Base-by-base conservation (phyloP, 2,329 filamentous ascomycete genomes). In the Juglanconis sp. region DNA sequence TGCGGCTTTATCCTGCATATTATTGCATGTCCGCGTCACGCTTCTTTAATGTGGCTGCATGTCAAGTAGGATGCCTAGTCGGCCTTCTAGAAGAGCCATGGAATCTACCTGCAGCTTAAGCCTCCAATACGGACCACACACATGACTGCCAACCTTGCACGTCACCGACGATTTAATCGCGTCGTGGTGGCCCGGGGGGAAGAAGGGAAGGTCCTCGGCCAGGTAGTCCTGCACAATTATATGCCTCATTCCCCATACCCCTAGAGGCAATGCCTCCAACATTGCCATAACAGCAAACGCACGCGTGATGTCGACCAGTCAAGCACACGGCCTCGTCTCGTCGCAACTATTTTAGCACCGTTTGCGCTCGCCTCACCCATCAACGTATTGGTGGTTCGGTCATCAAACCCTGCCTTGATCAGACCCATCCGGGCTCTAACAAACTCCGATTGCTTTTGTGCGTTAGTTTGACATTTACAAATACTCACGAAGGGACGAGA, bases 71-170 rank as follows among this genome's bases (percentile, higher is more conserved):
- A 38, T 58, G 54, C 42, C 58, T 60, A 42, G 32, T 35, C 55
- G n/a, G 15, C 3, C 40, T 63, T 59, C 56, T 58, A 59, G 61
- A 56, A 60, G 60, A 49, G 38, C 38, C 31, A 30, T 24, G 38
- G 54, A 53, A n/a, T 54, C 47, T 52, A 61, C 46, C 54, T 57
- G 53, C 61, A 48, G 58, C 30, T 55, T 58, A 49, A 61, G 54
- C 57, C 57, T 55, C 55, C 52, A 24, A 38, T 30, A 40, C 44
- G 38, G 32, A 15, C 47, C 47, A 17, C 42, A 54, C 55, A 44
- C 47, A 49, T 56, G 53, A 38, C 30, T 51, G 34, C 44, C 47
- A 42, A 40, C 44, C 34, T 48, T 53, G 53, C 54, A 40, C 51
- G 35, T 42, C 44, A 53, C 32, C 42, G 40, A 54, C 44, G 31